Base-by-base conservation (phyloP, 345 rosid genomes). In the Heritiera littoralis region DNA sequence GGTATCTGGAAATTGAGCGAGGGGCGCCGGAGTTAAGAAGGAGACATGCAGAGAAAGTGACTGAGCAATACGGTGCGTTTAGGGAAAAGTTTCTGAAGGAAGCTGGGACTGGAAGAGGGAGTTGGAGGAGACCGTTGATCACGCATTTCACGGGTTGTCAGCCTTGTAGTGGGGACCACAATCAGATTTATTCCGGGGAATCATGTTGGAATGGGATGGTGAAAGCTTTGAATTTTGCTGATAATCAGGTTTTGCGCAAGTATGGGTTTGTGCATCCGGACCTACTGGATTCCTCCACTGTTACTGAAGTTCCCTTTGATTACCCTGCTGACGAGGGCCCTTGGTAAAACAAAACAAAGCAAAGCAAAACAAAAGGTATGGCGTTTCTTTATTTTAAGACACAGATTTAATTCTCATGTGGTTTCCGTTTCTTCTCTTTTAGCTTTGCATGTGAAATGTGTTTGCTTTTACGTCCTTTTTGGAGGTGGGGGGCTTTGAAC, bases 71-170 rank as follows among this genome's bases (percentile, higher is more conserved):
- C 86, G 97, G 72, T 41, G 94, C 79, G 78, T 81, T 58, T 81
- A 82, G 95, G 80, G 97, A 92, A 84, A 77, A 80, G 86, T 83
- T 83, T 54, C 64, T 90, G 61, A 83, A 84, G 41, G 90, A 71
- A 38, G 91, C 88, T 46, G 89, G 87, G n/a, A 75, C 70, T 65
- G 92, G 93, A 55, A 83, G 82, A 65, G 83, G 92, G n/a, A 84
- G 93, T 84, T 78, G 81, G 91, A 84, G 95, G 88, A 77, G 98
- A 69, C 97, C 99, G 79, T 90, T 92, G 20, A 77, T 94, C 11
- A 94, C 98, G 56, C 99, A 94, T 78, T 96, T 96, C 83, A 88
- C 99, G 40, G 99, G 99, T 17, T 96, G 99, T 56, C 97, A 96
- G 75, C 99, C 98, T 0, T 94, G 99, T 75, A 92, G 90, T 77